Base-by-base conservation (phyloP, 805 yeast species). In the Barnettozyma sp. region DNA sequence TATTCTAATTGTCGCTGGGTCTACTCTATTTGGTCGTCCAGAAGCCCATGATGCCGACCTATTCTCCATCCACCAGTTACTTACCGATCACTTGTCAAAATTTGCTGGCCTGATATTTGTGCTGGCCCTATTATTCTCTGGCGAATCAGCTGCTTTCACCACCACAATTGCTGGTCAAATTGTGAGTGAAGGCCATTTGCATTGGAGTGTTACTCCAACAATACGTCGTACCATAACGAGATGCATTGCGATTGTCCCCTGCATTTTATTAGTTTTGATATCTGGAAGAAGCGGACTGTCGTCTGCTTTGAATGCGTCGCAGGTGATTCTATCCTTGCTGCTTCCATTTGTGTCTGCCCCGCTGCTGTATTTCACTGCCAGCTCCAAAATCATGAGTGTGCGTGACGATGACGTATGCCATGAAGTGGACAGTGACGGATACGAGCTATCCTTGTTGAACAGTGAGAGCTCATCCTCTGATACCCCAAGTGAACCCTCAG, bases 141-240 rank as follows among this genome's bases (percentile, higher is more conserved):
- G 97, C 10, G 87, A 87, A 52, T 78, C 88, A 56, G 95, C 96
- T 2, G 97, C 96, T 24, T 83, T 90, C 22, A 95, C 87, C n/a
- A 86, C 94, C 55, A 87, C 97, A 0, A 66, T 87, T 43, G 87
- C 95, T 7, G 95, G 95, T 13, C 97, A 87, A 57, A 85, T 86
- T 85, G 92, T 87, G 9, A 78, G 85, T 54, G 97, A 87, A 58
- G 97, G 97, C 2, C 88, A 86, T 50, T 66, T 84, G 28, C 71
- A 73, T 45, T 83, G 95, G 84, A 65, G 81, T 7, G 67, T 87
- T 34, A 75, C 86, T 12, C 95, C 96, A 5, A 84, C 84, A 35
- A 59, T 82, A 9, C 71, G 95, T 49, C 69, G 97, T 41, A 69
- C 87, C 17, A 68, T 85, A 18, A 87, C 96, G 0, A 68, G 97